phyloP scores from a whole-genome alignment of 306 rosid genomes.

The Sophora flavescens region DNA sequence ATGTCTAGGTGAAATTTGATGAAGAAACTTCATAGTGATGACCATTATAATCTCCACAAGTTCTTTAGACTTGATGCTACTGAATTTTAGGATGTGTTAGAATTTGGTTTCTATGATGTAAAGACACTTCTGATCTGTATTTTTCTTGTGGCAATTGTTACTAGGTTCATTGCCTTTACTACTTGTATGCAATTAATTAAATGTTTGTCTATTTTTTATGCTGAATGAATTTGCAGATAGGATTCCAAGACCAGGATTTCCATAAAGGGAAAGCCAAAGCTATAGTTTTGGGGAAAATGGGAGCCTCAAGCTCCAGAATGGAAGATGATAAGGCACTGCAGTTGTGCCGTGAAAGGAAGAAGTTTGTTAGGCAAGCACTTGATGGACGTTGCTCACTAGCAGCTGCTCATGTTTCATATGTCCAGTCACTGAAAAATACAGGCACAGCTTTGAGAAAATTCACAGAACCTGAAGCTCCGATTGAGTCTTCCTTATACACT shows the following conservation, averaged over 20 bases:
- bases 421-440: constrained; percentile 74
- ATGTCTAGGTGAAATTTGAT: constrained; percentile 18
- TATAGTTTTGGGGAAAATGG: constrained; percentile 60
- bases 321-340: constrained; percentile 91
- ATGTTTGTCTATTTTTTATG: constrained; percentile 12
- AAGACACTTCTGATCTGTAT: constrained; percentile 25
- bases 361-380: constrained; percentile 88
- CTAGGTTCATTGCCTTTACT: not conserved
- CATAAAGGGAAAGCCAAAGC: constrained; percentile 42
- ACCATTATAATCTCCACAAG: not conserved
- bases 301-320: constrained; percentile 75
- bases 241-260: constrained; percentile 36
- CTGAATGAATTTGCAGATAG: constrained; percentile 58
- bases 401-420: constrained; percentile 80
- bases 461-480: constrained; percentile 73
- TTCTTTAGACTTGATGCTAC: constrained; percentile 4
- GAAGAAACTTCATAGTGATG: constrained; percentile 8
- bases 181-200: constrained; percentile 14
- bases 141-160: constrained; percentile 24
- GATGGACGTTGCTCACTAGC: constrained; percentile 94
- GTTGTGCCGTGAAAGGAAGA: constrained; percentile 91
- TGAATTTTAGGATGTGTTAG: constrained; percentile 20
- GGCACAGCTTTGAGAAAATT: constrained; percentile 82
- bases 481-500: constrained; percentile 76
- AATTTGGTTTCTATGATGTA: constrained; percentile 31